Percentiles rank a stretch among this genome's conserved stretches.
These are phyloP conservation scores for Yamadazyma diddensiae DNA, from an alignment of 1,139 yeast species.

Conservation along the genomic window DNA sequence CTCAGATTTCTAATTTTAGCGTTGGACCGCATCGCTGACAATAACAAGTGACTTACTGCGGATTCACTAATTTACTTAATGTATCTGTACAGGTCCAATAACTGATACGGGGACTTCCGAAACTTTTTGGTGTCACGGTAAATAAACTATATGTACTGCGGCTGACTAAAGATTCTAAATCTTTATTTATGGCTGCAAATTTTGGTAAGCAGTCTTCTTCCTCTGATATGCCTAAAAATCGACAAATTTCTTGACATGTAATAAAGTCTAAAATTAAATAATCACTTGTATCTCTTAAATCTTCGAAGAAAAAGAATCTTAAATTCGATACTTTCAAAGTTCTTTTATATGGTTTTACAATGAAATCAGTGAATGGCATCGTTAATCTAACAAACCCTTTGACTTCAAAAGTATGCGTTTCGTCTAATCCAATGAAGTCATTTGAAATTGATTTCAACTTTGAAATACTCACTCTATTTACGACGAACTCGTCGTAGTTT, in stretches of 20 bases:
- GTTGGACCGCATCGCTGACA: too few species aligned
- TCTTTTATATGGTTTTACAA: conserved; percentile 29
- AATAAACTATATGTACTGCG: not conserved
- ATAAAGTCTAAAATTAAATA: conserved; percentile 23
- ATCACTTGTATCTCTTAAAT: conserved; percentile 2
- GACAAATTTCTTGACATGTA: conserved; percentile 24
- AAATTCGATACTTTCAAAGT: conserved; percentile 28
- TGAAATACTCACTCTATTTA: not conserved
- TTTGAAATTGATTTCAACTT: conserved; percentile 7
- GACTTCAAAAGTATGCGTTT: conserved; percentile 17
- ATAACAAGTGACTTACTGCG: not conserved
- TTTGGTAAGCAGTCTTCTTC: conserved; percentile 23
- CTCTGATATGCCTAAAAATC: conserved; percentile 26
- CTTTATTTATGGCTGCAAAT: not conserved
- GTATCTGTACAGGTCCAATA: not conserved
- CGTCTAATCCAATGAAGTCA: conserved; percentile 11
- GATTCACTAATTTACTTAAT: not conserved
- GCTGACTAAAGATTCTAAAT: not conserved
- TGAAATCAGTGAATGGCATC: conserved; percentile 20
- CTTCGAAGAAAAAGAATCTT: conserved; percentile 20
- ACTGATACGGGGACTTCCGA: not conserved
- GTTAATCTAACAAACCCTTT: conserved; percentile 18
- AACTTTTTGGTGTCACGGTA: not conserved
- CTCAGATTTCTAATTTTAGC: conserved; percentile 1
- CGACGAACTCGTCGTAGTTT: not conserved